Evolutionary conservation across 306 rosid species (phyloP), one percentile per base, ranked within the genome.

Genomic region (Geum urbanum): DNA sequence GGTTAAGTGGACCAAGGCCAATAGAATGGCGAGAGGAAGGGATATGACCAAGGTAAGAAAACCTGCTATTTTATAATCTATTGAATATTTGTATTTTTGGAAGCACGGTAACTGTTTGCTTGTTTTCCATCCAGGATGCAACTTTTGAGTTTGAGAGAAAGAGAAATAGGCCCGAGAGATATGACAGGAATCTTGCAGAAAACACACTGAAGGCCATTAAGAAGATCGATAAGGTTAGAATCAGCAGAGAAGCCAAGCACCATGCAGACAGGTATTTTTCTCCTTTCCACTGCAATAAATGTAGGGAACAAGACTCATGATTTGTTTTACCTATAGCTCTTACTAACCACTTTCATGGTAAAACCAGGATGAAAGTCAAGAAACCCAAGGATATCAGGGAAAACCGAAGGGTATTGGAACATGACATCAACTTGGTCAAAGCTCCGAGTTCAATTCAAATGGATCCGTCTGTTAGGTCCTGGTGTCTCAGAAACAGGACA

Each of bases 101-200:
- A 32, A 32, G 37, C 37, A 2, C 37, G 3, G 37, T 32, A 32
- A 32, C 3, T 32, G 37, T 32, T 32, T 32, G 37, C 3, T 32
- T 32, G 37, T 64, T 46, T 27, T 66, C 69, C 55, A 27, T 71
- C 52, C 46, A 92, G 98, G 96, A 92, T 61, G 78, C 96, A 0
- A 89, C 96, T 70, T 92, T 92, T 49, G 96, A 92, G 85, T 92
- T 90, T 78, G 96, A 92, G 89, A 88, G 98, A 74, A 88, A 88
- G 88, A 84, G 96, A 18, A 90, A 90, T 76, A 87, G 92, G 71
- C 96, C 96, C 0, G 92, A 88, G 79, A 88, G 91, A 79, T 92
- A 90, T 40, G 92, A 92, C 77, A 88, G 98, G 78, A 89, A 84
- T 71, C 67, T 88, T 45, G 24, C 88, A 0, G 86, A 77, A 46